Conservation (phyloP, 2,329 filamentous ascomycete genomes). For the Tolypocladium guangdongense region DNA sequence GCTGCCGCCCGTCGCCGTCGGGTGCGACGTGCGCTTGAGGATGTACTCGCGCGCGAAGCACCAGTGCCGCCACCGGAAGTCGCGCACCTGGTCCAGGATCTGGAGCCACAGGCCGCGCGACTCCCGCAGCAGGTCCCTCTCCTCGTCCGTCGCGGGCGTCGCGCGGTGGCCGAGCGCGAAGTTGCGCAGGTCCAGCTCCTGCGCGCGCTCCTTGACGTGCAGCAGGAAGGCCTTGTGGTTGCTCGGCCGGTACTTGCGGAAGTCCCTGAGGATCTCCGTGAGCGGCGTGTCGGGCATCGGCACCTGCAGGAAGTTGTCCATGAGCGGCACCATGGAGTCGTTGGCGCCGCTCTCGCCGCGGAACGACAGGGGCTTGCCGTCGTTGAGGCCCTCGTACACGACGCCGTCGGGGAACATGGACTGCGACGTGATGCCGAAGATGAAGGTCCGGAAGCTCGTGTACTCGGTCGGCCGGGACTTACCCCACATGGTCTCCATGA, state of each 20-base stretch:
- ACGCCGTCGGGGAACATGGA: slow-evolving; percentile 92
- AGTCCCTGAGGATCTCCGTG: slow-evolving; percentile 79
- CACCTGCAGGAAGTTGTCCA: slow-evolving; percentile 79
- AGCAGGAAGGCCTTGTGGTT: slow-evolving; percentile 81
- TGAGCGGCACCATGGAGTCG: slow-evolving; percentile 84
- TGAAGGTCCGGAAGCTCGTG: slow-evolving; percentile 87
- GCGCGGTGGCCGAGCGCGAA: slow-evolving; percentile 38
- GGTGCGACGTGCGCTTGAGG: slow-evolving; percentile 64
- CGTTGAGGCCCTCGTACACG: slow-evolving; percentile 73
- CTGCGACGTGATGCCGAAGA: slow-evolving; percentile 89
- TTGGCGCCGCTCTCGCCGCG: slow-evolving; percentile 90
- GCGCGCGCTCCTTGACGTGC: slow-evolving; percentile 47
- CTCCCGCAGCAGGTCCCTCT: slow-evolving; percentile 36
- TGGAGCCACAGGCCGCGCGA: slow-evolving; percentile 51
- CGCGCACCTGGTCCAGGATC: slow-evolving; percentile 63
- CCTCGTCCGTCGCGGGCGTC: slow-evolving; percentile 10
- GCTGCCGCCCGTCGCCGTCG: slow-evolving; percentile 69
- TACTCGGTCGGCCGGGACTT: slow-evolving; percentile 78
- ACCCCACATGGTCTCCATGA: slow-evolving; percentile 88
- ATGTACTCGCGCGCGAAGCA: slow-evolving; percentile 80
- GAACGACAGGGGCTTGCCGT: slow-evolving; percentile 62
- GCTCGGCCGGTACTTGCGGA: slow-evolving; percentile 77
- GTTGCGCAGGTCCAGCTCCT: slow-evolving; percentile 41
- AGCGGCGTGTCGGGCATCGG: slow-evolving; percentile 83
- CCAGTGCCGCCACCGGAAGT: slow-evolving; percentile 79